Evolutionary conservation across 1,284 basidiomycete species (phyloP), one percentile per base, ranked within the genome.

Genomic region (Trichosporon inkin): DNA sequence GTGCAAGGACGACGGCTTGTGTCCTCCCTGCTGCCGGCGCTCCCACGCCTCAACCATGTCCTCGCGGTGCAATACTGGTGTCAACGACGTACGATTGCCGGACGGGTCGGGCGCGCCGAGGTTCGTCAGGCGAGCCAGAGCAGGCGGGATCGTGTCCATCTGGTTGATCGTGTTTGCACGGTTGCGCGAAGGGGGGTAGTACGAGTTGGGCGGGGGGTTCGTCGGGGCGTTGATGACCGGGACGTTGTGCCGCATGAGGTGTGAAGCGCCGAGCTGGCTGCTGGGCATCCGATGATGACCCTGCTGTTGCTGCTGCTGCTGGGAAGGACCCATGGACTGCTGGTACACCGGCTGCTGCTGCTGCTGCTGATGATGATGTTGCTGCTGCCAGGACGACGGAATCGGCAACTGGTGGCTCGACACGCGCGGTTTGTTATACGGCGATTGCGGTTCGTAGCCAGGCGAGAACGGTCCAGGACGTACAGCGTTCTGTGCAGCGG

Each of bases 21-120:
- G 74, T 4, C 68, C 70, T 13, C 67, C 65, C 64, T 89, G 86
- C 47, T 75, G 70, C 66, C 91, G 79, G 68, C 89, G 79, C 79
- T 93, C 89, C 93, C 90, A 94, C 75, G 93, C 91, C 49, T 86
- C 84, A 81, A 90, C 88, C 47, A 89, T 87, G 67, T 95, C 91
- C 70, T 94, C 92, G 61, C 91, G 84, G 70, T 92, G 92, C 68
- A 93, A 79, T 51, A 94, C 89, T 1, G 91, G 91, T 17, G 90
- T 93, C 72, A 92, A 78, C 19, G 89, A 87, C 39, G 87, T 75
- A 32, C 77, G 88, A 39, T 83, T 84, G 56, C 90, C 90, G 2
- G 78, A 74, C 58, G 89, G 85, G 72, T 94, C 89, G 66, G 90
- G 85, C 56, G 89, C 90, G 40, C 78, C 76, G 85, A 93, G 90